Evolutionary conservation across 2,329 filamentous ascomycete species (phyloP).

Genomic region (Fusarium penzigii): DNA sequence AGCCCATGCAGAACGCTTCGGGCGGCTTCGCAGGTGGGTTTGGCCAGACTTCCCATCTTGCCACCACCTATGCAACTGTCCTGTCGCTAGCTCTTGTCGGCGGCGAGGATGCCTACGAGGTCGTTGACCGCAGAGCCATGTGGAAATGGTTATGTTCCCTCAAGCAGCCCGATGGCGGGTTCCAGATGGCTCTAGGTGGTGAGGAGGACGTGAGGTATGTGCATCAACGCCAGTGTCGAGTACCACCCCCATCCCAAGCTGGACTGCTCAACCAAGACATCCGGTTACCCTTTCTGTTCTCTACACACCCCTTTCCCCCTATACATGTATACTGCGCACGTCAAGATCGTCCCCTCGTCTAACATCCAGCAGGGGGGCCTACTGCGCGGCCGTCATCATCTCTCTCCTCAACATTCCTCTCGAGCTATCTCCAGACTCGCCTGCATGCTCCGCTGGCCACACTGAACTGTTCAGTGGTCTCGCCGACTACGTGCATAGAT

Average conservation of each 20-base stretch:
- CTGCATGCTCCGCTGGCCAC: conserved; percentile 63
- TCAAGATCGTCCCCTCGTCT: conserved; percentile 10
- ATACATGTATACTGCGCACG: neutral
- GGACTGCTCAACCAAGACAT: too few species aligned
- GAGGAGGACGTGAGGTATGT: conserved; percentile 88
- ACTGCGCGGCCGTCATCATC: conserved; percentile 84
- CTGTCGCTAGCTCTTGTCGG: conserved; percentile 79
- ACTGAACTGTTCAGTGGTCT: conserved; percentile 70
- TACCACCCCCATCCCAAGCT: conserved; percentile 15
- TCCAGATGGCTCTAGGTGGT: conserved; percentile 80
- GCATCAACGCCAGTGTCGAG: conserved; percentile 13
- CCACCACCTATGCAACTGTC: conserved; percentile 82
- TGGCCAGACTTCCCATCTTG: conserved; percentile 85
- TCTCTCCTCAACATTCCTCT: conserved; percentile 82
- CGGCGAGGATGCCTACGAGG: conserved; percentile 69
- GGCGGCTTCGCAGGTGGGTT: conserved; percentile 95
- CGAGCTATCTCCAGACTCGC: conserved; percentile 71
- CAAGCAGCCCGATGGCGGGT: conserved; percentile 88
- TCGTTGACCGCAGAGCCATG: conserved; percentile 80
- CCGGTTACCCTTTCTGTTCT: neutral
- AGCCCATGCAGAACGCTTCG: conserved; percentile 75
- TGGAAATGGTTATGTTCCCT: conserved; percentile 88
- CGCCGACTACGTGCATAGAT: conserved; percentile 76
- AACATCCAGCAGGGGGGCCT: conserved; percentile 68
- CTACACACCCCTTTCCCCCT: conserved; percentile 7